Base-by-base conservation (phyloP, 2,329 filamentous ascomycete species). In the Talaromyces atroroseus region DNA sequence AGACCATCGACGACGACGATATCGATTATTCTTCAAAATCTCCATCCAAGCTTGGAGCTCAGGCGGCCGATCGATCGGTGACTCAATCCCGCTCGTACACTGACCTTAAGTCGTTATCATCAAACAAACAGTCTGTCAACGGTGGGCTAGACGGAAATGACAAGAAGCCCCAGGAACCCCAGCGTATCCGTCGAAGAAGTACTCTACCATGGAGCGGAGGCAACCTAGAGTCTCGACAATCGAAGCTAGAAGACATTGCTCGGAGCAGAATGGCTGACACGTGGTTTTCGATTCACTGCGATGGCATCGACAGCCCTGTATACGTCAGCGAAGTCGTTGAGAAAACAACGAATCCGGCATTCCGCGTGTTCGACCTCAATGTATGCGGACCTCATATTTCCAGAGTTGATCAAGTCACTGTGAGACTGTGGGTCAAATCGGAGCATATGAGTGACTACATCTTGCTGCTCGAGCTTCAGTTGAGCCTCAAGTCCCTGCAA, bases 291-390 rank as follows among this genome's bases (percentile, higher is more conserved):
- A 69, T 96, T 52, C 92, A 96, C 70, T 82, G 86, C 47, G 76
- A 82, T 1, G 82, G 75, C 3, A 73, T 84, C 52, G 73, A 80
- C 48, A 86, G 90, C 16, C 91, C 92, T 0, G 75, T 96, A n/a
- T 96, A 96, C 70, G 83, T 96, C 64, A 96, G 91, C 66, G 92
- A 97, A 73, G 79, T 88, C 21, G 82, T 86, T 26, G 82, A 88
- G 63, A 84, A 85, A 65, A 85, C 89, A n/a, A 91, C 90, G 73
- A 96, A 96, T 70, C 94, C 94, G 61, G 90, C 88, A 64, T 97
- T 96, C 69, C 84, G 84, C 45, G 87, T 89, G 68, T 95, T 96
- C 68, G 87, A 95, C 60, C 80, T 96, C 5, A 80, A 81, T 23
- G 73, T 78, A 5, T 84, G 81, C 60, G 83, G 82, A 0, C 81